A percentile compares a stretch with the other conserved stretches of the same genome.
These are phyloP conservation scores for Globisporangium rhizosaccharum DNA, from an alignment of 352 stramenopile genomes.

Conservation along the genomic window DNA sequence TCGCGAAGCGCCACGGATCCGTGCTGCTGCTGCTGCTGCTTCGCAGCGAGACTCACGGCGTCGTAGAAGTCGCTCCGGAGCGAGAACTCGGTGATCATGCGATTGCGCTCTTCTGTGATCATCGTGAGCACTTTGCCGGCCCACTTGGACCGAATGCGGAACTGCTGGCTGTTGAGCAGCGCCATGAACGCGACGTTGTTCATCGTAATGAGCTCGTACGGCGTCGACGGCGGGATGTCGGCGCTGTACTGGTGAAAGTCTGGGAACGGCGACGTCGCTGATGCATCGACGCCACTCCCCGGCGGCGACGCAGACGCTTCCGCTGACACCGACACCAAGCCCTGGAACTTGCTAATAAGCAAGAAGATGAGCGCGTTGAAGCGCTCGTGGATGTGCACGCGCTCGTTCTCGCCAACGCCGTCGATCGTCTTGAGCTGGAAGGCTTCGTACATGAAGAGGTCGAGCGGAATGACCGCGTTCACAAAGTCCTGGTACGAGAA, in stretches of 20 bases:
- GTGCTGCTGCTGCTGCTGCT: conserved; percentile 25
- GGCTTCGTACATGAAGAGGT: conserved; percentile 56
- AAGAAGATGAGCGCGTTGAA: conserved; percentile 35
- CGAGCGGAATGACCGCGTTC: conserved; percentile 32
- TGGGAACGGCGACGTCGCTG: conserved; percentile 10
- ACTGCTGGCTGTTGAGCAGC: conserved; percentile 40
- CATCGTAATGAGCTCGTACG: conserved; percentile 49
- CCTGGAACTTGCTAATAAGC: conserved; percentile 35
- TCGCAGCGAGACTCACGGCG: conserved; percentile 25
- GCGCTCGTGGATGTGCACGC: conserved; percentile 28
- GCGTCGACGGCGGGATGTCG: conserved; percentile 40
- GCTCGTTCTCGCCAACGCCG: conserved; percentile 29
- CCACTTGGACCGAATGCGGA: conserved; percentile 38
- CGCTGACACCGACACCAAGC: conserved; percentile 26
- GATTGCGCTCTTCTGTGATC: conserved; percentile 54
- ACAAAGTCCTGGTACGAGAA: conserved; percentile 57
- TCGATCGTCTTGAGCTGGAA: conserved; percentile 50
- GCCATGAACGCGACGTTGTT: conserved; percentile 47
- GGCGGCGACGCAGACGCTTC: conserved; percentile 22
- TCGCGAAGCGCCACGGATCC: conserved; percentile 24
- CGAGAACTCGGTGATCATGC: conserved; percentile 38
- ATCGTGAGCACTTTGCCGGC: conserved; percentile 39
- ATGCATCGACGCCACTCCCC: conserved; percentile 1
- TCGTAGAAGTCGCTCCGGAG: conserved; percentile 36
- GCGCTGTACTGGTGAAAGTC: conserved; percentile 37